phyloP scores from a whole-genome alignment of 805 yeast genomes.

The Zygoascus flipseniorum region DNA sequence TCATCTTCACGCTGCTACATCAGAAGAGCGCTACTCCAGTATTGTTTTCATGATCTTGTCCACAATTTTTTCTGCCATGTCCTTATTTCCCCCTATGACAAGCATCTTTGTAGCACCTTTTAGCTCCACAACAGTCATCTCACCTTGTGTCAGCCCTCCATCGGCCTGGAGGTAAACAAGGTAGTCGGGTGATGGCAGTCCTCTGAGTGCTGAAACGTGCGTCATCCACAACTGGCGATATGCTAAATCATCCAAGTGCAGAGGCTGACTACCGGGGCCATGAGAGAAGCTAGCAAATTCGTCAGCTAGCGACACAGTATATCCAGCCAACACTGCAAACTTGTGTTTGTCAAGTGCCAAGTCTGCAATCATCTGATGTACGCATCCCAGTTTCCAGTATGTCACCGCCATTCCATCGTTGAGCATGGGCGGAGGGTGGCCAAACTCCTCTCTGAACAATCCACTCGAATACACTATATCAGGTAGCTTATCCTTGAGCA shows the following conservation, averaged over 20 bases:
- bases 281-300: constrained; percentile 7
- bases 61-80: constrained; percentile 13
- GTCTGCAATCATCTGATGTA: constrained; percentile 18
- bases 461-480: constrained; percentile 1
- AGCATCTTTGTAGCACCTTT: constrained; percentile 14
- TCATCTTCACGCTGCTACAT: background rate
- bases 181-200: constrained; percentile 20
- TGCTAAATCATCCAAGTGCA: constrained; percentile 1
- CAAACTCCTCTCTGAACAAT: constrained; percentile 4
- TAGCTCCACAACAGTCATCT: constrained; percentile 16
- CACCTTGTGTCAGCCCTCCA: constrained; percentile 12
- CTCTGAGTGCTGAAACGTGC: constrained; percentile 16
- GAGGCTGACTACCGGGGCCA: background rate
- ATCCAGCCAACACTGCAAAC: constrained; percentile 16
- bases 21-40: background rate
- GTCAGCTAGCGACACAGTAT: constrained; percentile 19
- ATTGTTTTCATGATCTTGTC: constrained; percentile 13
- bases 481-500: constrained; percentile 7
- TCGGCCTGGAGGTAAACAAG: constrained; percentile 16
- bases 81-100: constrained; percentile 15
- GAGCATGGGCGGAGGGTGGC: constrained; percentile 15
- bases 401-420: constrained; percentile 14
- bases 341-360: constrained; percentile 4
- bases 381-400: constrained; percentile 20
- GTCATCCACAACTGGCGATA: constrained; percentile 20